Base-by-base conservation (phyloP, 2,329 filamentous ascomycete genomes). In the Alternaria infectoria region DNA sequence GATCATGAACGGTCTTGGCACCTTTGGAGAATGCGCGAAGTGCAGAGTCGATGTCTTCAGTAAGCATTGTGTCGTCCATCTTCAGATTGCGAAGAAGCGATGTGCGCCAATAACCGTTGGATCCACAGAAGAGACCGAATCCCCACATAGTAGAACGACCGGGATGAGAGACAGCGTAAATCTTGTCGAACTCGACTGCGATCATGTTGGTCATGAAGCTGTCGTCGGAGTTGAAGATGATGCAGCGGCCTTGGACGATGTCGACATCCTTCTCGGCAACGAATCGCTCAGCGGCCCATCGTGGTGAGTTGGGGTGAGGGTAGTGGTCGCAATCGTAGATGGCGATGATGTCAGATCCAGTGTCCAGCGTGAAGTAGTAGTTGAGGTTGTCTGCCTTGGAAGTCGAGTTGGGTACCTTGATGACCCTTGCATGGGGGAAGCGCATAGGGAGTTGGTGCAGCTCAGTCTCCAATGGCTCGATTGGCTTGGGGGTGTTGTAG, bases 251-350 rank as follows among this genome's bases (percentile, higher is more conserved):
- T 72, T 85, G 83, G 6, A 85, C 83, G 59, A 84, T 83, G 57
- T 84, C 83, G 21, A 82, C 71, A n/a, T 79, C 76, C 8, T 75
- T 64, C 51, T 83, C 80, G 19, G 77, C 73, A 17, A 81, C 74
- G 64, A 85, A 84, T 46, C 82, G 78, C 66, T 85, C 83, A 12
- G 80, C 80, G 15, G 83, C 83, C 83, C 83, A 85, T 12, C 83
- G 74, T 8, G 82, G 81, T 25, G 80, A 82, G 68, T 85, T 81
- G 2, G 83, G 83, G 59, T 85, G 83, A 7, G 83, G 81, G 58
- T 84, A 84, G 70, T 85, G 83, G 64, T 85, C 83, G 62, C 81
- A 84, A 67, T 85, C 83, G 67, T 83, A 85, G 51, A 85, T 83
- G 15, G 82, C 82, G 62, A 81, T 83, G 46, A 84, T 72, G 44